A percentile compares a stretch with the other conserved stretches of the same genome.
phyloP scores from a whole-genome alignment of 495 filamentous ascomycete genomes.

The Terfezia claveryi region DNA sequence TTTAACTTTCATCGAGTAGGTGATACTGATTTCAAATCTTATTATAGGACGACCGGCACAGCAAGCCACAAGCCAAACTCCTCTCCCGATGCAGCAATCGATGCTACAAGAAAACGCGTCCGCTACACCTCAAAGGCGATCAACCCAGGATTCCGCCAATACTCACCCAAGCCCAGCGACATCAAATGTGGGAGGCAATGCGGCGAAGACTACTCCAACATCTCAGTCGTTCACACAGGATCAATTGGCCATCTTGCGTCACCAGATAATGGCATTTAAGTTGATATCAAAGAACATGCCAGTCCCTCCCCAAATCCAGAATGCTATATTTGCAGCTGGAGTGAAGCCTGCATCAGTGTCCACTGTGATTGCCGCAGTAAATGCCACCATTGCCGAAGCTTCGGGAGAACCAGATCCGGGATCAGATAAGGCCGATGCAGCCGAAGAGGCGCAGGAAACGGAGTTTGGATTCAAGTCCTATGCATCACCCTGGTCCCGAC shows the following conservation, averaged over 20 bases:
- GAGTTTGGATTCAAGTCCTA: constrained; percentile 22
- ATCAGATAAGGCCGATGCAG: constrained; percentile 3
- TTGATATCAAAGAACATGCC: constrained; percentile 19
- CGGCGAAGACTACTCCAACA: constrained; percentile 6
- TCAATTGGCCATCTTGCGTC: constrained; percentile 16
- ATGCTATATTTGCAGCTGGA: constrained; percentile 20
- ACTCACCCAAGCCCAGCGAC: constrained; percentile 2
- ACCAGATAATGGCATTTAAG: constrained; percentile 20
- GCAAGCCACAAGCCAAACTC: not conserved
- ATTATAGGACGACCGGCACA: not conserved
- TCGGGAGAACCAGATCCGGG: constrained; percentile 25
- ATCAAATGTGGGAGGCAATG: not conserved
- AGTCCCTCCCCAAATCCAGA: constrained; percentile 15
- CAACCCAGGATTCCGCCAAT: constrained; percentile 9
- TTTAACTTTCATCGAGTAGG: too few relatives aligned
- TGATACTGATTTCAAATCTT: too few relatives aligned
- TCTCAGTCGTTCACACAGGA: constrained; percentile 18
- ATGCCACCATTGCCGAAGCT: constrained; percentile 26
- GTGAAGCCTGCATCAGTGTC: constrained; percentile 9
- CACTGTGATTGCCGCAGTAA: constrained; percentile 11
- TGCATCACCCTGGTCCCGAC: constrained; percentile 16
- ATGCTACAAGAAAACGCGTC: constrained; percentile 1
- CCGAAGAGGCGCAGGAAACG: constrained; percentile 55
- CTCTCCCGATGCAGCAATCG: not conserved
- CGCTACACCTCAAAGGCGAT: constrained; percentile 5